Percentiles rank a stretch among this genome's conserved stretches.
Evolutionary conservation across 176 grass and related monocot genomes (phyloP).

Genomic region (Juncus effusus): DNA sequence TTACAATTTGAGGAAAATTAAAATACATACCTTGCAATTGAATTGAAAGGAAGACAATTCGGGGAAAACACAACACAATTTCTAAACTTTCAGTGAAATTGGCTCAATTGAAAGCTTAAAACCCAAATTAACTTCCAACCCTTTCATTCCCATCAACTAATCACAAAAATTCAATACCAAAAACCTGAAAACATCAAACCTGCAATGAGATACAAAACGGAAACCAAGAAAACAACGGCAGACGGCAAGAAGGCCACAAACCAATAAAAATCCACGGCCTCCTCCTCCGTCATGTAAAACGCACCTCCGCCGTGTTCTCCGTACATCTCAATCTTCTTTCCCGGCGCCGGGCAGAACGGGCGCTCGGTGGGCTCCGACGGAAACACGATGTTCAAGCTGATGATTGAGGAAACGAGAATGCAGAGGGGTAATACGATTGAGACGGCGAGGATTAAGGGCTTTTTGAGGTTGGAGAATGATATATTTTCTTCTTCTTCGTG

Average conservation of each 20-base stretch:
- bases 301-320: slow-evolving; percentile 54
- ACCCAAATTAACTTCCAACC: too few species aligned
- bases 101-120: neutral
- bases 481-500: slow-evolving; percentile 43
- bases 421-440: slow-evolving; percentile 40
- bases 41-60: slow-evolving; percentile 9
- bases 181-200: slow-evolving; percentile 29
- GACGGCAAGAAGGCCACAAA: slow-evolving; percentile 87
- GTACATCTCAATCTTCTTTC: slow-evolving; percentile 76
- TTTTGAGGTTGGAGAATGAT: slow-evolving; percentile 49
- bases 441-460: slow-evolving; percentile 36
- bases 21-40: neutral
- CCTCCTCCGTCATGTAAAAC: slow-evolving; percentile 89
- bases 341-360: slow-evolving; percentile 78
- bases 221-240: slow-evolving; percentile 52
- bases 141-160: too few species aligned
- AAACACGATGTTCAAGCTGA: slow-evolving; percentile 81
- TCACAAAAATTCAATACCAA: neutral
- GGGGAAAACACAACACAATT: too few species aligned
- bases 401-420: slow-evolving; percentile 33
- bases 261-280: slow-evolving; percentile 93
- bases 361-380: slow-evolving; percentile 60
- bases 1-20: slow-evolving; percentile 1
- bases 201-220: slow-evolving; percentile 56
- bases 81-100: neutral